Base-by-base conservation (phyloP, 345 rosid genomes). In the Eutrema yunnanense region DNA sequence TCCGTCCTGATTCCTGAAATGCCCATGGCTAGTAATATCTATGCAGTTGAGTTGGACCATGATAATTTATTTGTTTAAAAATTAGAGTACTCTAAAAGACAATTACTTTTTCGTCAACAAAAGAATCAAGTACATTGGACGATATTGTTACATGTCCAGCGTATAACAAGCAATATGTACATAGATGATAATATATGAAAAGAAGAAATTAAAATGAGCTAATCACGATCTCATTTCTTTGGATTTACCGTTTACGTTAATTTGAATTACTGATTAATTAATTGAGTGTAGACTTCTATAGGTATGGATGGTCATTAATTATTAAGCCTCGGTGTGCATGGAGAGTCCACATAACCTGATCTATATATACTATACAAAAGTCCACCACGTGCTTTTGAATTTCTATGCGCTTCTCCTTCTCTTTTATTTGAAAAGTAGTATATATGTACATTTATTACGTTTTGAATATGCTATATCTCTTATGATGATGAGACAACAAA, bases 371-470 rank as follows among this genome's bases (percentile, higher is more conserved):
- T 42, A 38, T 37, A 29, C 30, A 66, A 73, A 65, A 65, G 78
- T 73, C 78, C 29, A 73, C 30, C 78, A 66, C 67, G 67, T 66
- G 78, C 46, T 66, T 41, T 49, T 57, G 78, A 65, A 36, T 27
- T 55, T 56, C 0, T 73, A 58, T 48, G 55, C 16, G 55, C 16
- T 47, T 65, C 19, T 19, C 14, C 14, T 10, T 52, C 36, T 26
- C 57, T 13, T 29, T 29, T 47, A 38, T 57, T 51, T 42, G 51
- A 57, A 66, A 73, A 40, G 42, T 46, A 40, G 42, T 46, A 27
- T 51, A 26, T 5, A 27, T 49, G 2, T 26, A 5, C n/a, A 59
- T 40, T 71, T 48, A 57, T 34, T 43, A 72, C 62, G 53, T 30
- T 51, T 51, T 51, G 44, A 71, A 50, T 60, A 61, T 60, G 75